Conservation (phyloP, 306 rosid species). For the Cucurbita pepo region DNA sequence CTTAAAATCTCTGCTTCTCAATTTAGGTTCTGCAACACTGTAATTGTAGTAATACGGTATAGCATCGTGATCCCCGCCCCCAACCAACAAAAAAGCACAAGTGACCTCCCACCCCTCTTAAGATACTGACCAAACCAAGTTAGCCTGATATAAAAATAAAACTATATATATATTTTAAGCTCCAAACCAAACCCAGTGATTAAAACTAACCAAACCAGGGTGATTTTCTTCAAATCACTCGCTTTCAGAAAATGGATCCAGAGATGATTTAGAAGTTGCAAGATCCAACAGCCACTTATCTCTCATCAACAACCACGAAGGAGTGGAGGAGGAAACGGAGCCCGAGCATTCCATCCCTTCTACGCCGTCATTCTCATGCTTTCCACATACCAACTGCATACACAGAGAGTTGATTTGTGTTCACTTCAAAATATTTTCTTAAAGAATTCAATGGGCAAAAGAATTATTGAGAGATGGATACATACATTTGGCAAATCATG, state of each 20-base stretch:
- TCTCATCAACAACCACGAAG: background rate
- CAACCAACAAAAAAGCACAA: background rate
- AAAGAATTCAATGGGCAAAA: background rate
- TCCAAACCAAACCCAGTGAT: background rate
- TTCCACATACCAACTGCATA: constrained; percentile 11
- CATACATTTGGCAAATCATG: constrained; percentile 9
- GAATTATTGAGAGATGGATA: background rate
- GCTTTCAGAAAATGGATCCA: background rate
- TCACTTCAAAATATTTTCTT: background rate
- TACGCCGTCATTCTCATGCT: background rate
- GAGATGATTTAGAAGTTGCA: background rate
- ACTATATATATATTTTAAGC: background rate
- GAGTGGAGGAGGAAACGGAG: constrained; percentile 5
- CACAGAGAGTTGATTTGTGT: background rate
- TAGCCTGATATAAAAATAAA: background rate
- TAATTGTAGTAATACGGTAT: background rate
- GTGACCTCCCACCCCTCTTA: background rate
- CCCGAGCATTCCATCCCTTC: background rate
- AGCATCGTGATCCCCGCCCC: background rate
- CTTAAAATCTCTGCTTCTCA: background rate
- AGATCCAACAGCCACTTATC: constrained; percentile 10
- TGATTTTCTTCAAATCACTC: background rate
- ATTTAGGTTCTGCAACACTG: background rate
- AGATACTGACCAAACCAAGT: background rate
- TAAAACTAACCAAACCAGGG: background rate